These are phyloP conservation scores for Backusella australiensis DNA, from an alignment of 192 early-diverging fungal genomes.

Conservation along the genomic window DNA sequence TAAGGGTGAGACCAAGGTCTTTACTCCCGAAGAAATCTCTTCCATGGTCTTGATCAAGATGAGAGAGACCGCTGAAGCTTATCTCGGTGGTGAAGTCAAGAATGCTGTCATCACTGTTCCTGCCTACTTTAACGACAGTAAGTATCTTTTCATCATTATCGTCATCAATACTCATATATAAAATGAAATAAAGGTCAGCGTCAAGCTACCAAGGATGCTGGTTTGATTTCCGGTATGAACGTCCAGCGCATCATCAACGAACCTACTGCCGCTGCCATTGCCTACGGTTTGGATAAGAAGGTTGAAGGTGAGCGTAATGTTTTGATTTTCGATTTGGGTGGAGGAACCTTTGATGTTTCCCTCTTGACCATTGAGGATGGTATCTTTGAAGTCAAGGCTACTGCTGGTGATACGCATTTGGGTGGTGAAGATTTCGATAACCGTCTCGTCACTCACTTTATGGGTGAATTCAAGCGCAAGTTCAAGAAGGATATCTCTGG, in stretches of 20 bases:
- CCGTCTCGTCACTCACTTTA: constrained; percentile 92
- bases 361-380: constrained; percentile 95
- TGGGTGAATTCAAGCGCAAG: constrained; percentile 96
- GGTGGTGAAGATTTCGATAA: constrained; percentile 58
- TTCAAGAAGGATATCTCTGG: constrained; percentile 85
- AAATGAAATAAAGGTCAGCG: constrained; percentile 57
- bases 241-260: constrained; percentile 98
- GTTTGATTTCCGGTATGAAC: constrained; percentile 87
- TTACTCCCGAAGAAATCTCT: constrained; percentile 96
- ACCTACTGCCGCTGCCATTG: constrained; percentile 95
- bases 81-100: constrained; percentile 71
- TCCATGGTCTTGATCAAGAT: constrained; percentile 98
- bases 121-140: constrained; percentile 85
- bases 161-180: neutral
- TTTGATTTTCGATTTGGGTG: constrained; percentile 96
- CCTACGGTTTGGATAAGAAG: constrained; percentile 96
- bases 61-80: constrained; percentile 62
- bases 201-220: constrained; percentile 96
- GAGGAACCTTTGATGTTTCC: constrained; percentile 97
- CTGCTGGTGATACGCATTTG: constrained; percentile 97
- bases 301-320: constrained; percentile 86
- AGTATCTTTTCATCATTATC: neutral
- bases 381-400: constrained; percentile 98
- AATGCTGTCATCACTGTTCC: constrained; percentile 98
- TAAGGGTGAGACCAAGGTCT: constrained; percentile 94